Percentiles rank a stretch among this genome's conserved stretches.
Evolutionary conservation across 129 eudicot genomes (phyloP).

Genomic region (Flaveria trinervia): DNA sequence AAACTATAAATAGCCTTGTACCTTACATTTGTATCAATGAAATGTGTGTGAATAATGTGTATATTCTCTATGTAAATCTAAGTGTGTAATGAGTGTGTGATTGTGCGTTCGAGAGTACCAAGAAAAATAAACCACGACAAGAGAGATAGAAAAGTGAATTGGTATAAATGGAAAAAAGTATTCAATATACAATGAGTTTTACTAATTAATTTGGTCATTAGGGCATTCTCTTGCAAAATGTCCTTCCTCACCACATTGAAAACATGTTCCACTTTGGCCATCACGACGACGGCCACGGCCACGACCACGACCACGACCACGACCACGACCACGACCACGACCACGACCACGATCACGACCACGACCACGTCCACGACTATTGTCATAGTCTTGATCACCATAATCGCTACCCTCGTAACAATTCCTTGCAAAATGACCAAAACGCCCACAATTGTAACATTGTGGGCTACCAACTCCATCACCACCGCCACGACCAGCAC

Average conservation of each 20-base stretch:
- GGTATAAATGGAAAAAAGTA: neutral
- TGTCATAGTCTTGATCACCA: constrained; percentile 25
- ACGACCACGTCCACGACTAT: constrained; percentile 12
- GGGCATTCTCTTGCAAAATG: constrained; percentile 46
- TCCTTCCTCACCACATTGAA: constrained; percentile 37
- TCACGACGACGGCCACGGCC: too few relatives aligned
- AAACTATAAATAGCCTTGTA: too few relatives aligned
- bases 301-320: too few relatives aligned
- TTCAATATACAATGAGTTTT: neutral
- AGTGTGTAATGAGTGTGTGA: too few relatives aligned
- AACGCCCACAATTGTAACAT: constrained; percentile 39
- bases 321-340: too few relatives aligned
- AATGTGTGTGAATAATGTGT: too few relatives aligned
- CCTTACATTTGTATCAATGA: too few relatives aligned
- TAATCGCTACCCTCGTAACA: constrained; percentile 19
- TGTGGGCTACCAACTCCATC: constrained; percentile 3
- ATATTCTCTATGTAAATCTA: too few relatives aligned
- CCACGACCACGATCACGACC: constrained; percentile 1
- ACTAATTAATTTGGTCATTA: constrained; percentile 28
- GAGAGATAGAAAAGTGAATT: too few relatives aligned
- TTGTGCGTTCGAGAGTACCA: too few relatives aligned
- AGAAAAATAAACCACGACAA: too few relatives aligned
- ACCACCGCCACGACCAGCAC: neutral
- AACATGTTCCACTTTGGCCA: constrained; percentile 27
- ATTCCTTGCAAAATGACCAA: constrained; percentile 42